A percentile compares a stretch with the other conserved stretches of the same genome.
phyloP scores from a whole-genome alignment of 2,329 filamentous ascomycete species.

The Cladorrhinum sp. region DNA sequence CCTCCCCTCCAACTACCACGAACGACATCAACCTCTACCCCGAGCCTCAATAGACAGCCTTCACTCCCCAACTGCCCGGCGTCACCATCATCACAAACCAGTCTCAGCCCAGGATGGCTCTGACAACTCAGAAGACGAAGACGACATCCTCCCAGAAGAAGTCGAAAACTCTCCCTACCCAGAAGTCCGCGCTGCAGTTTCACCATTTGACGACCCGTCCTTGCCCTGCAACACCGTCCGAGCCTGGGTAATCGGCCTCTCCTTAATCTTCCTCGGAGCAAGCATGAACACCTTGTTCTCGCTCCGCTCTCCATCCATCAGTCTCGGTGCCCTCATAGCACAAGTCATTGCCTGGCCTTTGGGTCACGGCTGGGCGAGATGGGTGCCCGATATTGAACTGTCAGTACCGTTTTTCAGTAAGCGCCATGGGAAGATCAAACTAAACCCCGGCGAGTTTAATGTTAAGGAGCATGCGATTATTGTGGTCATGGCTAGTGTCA shows the following conservation, averaged over 20 bases:
- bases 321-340: slow-evolving; percentile 58
- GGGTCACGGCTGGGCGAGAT: slow-evolving; percentile 57
- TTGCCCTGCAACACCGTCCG: slow-evolving; percentile 64
- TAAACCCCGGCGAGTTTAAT: slow-evolving; percentile 69
- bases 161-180: slow-evolving; percentile 62
- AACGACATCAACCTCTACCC: slow-evolving; percentile 24
- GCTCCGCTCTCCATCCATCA: slow-evolving; percentile 59
- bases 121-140: slow-evolving; percentile 31
- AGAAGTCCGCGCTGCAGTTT: slow-evolving; percentile 62
- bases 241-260: slow-evolving; percentile 61
- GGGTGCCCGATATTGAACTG: slow-evolving; percentile 50
- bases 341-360: slow-evolving; percentile 64
- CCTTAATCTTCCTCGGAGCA: slow-evolving; percentile 55
- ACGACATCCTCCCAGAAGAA: slow-evolving; percentile 32
- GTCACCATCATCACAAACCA: slow-evolving; percentile 17
- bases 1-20: slow-evolving; percentile 43
- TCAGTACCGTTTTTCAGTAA: neutral
- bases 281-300: slow-evolving; percentile 64
- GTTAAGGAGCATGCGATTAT: slow-evolving; percentile 69
- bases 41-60: slow-evolving; percentile 1
- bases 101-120: slow-evolving; percentile 19
- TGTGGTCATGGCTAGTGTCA: slow-evolving; percentile 68
- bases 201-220: slow-evolving; percentile 59
- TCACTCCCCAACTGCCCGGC: slow-evolving; percentile 27
- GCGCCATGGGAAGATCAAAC: slow-evolving; percentile 29